Conservation (phyloP, 169 alveolate species). For the Babesia sp. region DNA sequence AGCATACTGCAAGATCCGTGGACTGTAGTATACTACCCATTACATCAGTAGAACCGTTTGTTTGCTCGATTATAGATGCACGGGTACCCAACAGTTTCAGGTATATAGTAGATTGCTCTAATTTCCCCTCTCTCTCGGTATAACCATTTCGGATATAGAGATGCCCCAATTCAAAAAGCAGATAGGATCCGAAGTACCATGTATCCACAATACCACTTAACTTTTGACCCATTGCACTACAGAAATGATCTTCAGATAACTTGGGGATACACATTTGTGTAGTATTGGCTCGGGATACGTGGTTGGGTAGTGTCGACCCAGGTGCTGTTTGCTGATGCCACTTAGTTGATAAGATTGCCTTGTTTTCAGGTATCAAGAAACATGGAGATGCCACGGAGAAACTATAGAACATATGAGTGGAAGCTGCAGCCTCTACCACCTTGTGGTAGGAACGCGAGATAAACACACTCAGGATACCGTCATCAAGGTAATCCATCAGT, state of each 20-base stretch:
- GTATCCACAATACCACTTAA: slow-evolving; percentile 57
- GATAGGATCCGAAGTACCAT: slow-evolving; percentile 65
- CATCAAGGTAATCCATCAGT: slow-evolving; percentile 79
- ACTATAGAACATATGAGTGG: slow-evolving; percentile 65
- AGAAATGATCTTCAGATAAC: slow-evolving; percentile 1
- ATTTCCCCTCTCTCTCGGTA: slow-evolving; percentile 40
- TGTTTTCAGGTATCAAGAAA: slow-evolving; percentile 71
- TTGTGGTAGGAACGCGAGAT: slow-evolving; percentile 80
- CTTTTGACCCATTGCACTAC: slow-evolving; percentile 11
- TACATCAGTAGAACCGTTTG: slow-evolving; percentile 31
- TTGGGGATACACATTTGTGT: neutral
- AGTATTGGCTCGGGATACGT: neutral
- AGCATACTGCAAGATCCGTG: slow-evolving; percentile 59
- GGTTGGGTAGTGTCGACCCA: slow-evolving; percentile 16
- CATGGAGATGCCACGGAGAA: slow-evolving; percentile 68
- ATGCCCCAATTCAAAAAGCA: slow-evolving; percentile 71
- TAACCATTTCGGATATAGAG: slow-evolving; percentile 69
- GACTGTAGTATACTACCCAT: slow-evolving; percentile 54
- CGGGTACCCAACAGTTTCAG: slow-evolving; percentile 64
- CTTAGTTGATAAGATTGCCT: slow-evolving; percentile 52
- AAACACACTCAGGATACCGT: slow-evolving; percentile 82
- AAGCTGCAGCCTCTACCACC: slow-evolving; percentile 81
- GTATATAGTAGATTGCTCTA: slow-evolving; percentile 31
- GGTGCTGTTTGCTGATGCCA: neutral
- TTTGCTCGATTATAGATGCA: slow-evolving; percentile 57